Base-by-base conservation (phyloP, 371 early-diverging fungal genomes). In the Nosema granulosis region DNA sequence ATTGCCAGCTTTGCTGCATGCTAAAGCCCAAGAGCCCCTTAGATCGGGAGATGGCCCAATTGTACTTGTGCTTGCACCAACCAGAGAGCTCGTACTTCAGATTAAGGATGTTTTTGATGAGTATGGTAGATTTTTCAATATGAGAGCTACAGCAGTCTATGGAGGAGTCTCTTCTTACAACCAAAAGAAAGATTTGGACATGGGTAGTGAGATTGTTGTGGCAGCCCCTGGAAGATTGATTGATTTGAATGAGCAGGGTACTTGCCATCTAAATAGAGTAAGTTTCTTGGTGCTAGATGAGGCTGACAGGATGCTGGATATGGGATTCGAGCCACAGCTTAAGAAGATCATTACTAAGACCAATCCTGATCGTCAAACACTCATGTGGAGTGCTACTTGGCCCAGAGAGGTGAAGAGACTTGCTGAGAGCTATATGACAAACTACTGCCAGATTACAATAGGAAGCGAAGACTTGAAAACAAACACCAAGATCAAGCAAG, bases 381-480 rank as follows among this genome's bases (percentile, higher is more conserved):
- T 99, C 49, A 95, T 99, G 96, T 97, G 96, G 95, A 92, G 92
- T 86, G 99, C 99, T 6, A 99, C 99, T 6, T 96, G 96, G 97
- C 97, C 97, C 69, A 93, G 92, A 88, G 92, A 93, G 77, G 97
- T 98, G 9, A 90, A 93, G 80, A 87, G 87, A 58, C 88, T 98
- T 13, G 96, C 97, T 29, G 88, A 90, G 59, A 92, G 91, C 75
- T 97, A 92, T 83, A 88, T 96, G 80, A 89, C 90, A 34, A 93
- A 96, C 78, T 94, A 90, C 82, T 95, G 96, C 84, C 96, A 97
- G 85, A 95, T 97, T 58, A 95, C 92, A 75, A 91, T 99, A 73
- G 97, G 99, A 51, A 89, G 93, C 77, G 94, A 95, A 37, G 97
- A 97, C 68, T 92, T 97, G 83, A 94, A 93, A 28, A 94, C 96